Conservation (phyloP, 257 asterid genomes). For the Misopates orontium region DNA sequence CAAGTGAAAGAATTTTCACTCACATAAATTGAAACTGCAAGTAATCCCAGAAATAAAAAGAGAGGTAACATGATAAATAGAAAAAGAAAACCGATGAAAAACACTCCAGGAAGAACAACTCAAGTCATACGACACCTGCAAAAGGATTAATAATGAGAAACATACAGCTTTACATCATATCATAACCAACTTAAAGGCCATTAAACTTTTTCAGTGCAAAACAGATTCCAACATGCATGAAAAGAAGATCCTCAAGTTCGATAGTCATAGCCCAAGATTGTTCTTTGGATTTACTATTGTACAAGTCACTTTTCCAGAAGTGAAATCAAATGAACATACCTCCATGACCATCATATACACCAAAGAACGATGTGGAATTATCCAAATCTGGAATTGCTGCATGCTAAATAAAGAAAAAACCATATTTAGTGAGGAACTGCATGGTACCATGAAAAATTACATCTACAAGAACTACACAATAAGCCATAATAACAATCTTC, state of each 20-base stretch:
- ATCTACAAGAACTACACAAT: constrained; percentile 17
- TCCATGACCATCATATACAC: constrained; percentile 99
- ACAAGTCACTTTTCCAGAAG: no score
- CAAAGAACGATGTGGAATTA: constrained; percentile 81
- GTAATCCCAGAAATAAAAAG: neutral
- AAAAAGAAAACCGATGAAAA: neutral
- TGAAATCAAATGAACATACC: constrained; percentile 50
- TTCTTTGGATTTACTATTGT: no score
- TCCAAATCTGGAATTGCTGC: constrained; percentile 84
- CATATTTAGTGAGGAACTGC: constrained; percentile 16
- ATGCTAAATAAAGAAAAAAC: constrained; percentile 53
- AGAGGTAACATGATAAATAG: neutral
- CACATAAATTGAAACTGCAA: neutral
- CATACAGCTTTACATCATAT: neutral
- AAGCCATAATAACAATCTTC: neutral
- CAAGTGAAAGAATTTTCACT: neutral
- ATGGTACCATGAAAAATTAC: constrained; percentile 12
- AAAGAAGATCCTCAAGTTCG: neutral
- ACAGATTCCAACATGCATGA: neutral
- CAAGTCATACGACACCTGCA: neutral
- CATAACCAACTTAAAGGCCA: neutral
- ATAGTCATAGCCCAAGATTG: no score
- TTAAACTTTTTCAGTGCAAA: neutral
- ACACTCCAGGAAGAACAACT: neutral
- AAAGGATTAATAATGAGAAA: neutral